These are phyloP conservation scores for Beauveria scarabaeidicola DNA, from an alignment of 2,329 filamentous ascomycete genomes.

Conservation along the genomic window DNA sequence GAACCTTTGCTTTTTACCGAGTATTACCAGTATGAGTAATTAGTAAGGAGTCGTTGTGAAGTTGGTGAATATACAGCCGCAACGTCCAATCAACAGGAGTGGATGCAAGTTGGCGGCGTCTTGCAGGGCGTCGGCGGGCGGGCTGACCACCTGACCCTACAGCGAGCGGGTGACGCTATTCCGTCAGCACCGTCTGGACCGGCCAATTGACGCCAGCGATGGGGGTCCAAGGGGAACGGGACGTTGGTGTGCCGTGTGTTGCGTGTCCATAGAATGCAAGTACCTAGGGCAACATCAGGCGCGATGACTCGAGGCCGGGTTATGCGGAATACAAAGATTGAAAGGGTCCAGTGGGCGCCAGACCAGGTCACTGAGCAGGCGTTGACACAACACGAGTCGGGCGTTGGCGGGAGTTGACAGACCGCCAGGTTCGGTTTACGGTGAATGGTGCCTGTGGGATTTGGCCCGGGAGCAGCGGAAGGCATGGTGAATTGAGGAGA, in stretches of 20 bases:
- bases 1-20: no score
- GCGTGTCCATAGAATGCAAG: not conserved
- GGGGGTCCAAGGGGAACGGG: not conserved
- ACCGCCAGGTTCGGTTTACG: not conserved
- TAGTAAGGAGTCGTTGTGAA: no score
- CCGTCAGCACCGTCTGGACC: not conserved
- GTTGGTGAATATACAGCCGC: no score
- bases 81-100: no score
- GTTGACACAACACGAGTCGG: not conserved
- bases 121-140: no score
- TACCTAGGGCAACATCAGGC: not conserved
- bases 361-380: not conserved
- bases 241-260: not conserved
- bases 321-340: not conserved
- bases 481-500: not conserved
- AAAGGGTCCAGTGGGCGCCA: not conserved
- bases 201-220: not conserved
- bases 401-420: not conserved
- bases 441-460: no score
- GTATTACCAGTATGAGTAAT: no score
- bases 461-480: not conserved
- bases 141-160: constrained; percentile 1
- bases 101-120: not conserved
- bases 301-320: not conserved
- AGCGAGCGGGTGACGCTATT: constrained; percentile 6